Base-by-base conservation (phyloP, 2,329 filamentous ascomycete species). In the Ophiocordyceps camponoti-leonardi region DNA sequence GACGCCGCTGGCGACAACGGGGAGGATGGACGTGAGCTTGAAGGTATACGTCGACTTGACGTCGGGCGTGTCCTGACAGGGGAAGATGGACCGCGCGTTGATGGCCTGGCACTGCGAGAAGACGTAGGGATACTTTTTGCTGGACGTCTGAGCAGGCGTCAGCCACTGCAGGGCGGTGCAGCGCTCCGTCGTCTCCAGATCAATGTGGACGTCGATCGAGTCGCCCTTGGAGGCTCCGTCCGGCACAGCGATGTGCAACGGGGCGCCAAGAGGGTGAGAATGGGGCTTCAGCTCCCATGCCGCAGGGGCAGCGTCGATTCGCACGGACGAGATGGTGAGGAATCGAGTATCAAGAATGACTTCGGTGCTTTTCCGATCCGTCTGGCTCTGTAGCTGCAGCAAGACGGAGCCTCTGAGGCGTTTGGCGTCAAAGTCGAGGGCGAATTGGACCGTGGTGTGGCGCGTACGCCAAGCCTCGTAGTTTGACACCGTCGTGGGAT, bases 101-200 rank as follows among this genome's bases (percentile, higher is more conserved):
- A 95, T 96, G 45, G 90, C 88, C 69, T 98, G 90, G 62, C 88
- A 94, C 68, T 96, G 92, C 41, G 86, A 93, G 68, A 96, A 96
- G 80, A 96, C 90, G 65, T 95, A 96, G 1, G 90, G 90, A 53
- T 93, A 83, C 64, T 87, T 92, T 68, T 87, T 88, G 73, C 94
- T 95, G 48, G 85, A 86, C 1, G 92, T 96, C 67, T 96, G 92
- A 30, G 82, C 83, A 2, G 87, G 86, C 0, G 84, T 88, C 62
- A 98, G 74, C 90, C 92, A 98, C 65, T 96, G 90, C 50, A 98
- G 70, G 11, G 90, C 90, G 12, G 88, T 94, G 63, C 90, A 95
- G 56, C 84, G 75, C 44, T 83, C 75, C 1, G 92, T 96, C 6
- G 92, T 96, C 53, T 83, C 73, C 28, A 95, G 63, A 22, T 74